A percentile compares a stretch with the other conserved stretches of the same genome.
phyloP scores from a whole-genome alignment of 345 rosid genomes.

The Brassica carinata region DNA sequence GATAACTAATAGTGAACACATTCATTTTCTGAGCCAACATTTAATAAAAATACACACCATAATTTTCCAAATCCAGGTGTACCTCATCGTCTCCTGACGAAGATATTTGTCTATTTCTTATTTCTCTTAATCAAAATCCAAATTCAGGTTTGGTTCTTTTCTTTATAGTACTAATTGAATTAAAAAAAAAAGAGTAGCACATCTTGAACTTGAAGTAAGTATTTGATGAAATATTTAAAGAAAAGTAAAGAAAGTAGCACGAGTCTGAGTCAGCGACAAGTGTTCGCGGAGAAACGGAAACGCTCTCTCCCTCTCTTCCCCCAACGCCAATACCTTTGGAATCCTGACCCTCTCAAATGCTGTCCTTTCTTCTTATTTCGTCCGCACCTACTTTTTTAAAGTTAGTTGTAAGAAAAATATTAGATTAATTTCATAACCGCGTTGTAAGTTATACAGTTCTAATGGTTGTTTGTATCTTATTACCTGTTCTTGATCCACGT shows the following conservation, averaged over 20 bases:
- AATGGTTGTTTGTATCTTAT: not conserved
- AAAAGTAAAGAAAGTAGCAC: constrained; percentile 1
- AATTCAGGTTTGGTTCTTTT: constrained; percentile 15
- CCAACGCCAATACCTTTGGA: constrained; percentile 69
- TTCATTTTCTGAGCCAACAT: not conserved
- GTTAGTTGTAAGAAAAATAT: too few species aligned
- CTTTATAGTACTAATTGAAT: not conserved
- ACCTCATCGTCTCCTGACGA: constrained; percentile 28
- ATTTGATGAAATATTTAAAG: not conserved
- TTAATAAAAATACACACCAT: not conserved
- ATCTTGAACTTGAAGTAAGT: not conserved
- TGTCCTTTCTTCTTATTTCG: constrained; percentile 4
- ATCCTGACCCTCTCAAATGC: constrained; percentile 39
- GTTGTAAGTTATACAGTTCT: not conserved
- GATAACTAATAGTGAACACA: not conserved
- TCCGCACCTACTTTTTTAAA: too few species aligned
- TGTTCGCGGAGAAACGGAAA: constrained; percentile 96
- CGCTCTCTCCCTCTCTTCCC: constrained; percentile 44
- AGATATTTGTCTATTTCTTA: not conserved
- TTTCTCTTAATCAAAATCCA: not conserved
- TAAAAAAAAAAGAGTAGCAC: not conserved
- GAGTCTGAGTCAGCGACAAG: constrained; percentile 49
- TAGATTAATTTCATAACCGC: not conserved
- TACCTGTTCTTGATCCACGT: not conserved
- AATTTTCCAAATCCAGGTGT: constrained; percentile 27